Percentiles rank a stretch among this genome's conserved stretches.
These are phyloP conservation scores for Auxenochlorella pyrenoidosa DNA, from an alignment of 139 green algal genomes.

Conservation along the genomic window DNA sequence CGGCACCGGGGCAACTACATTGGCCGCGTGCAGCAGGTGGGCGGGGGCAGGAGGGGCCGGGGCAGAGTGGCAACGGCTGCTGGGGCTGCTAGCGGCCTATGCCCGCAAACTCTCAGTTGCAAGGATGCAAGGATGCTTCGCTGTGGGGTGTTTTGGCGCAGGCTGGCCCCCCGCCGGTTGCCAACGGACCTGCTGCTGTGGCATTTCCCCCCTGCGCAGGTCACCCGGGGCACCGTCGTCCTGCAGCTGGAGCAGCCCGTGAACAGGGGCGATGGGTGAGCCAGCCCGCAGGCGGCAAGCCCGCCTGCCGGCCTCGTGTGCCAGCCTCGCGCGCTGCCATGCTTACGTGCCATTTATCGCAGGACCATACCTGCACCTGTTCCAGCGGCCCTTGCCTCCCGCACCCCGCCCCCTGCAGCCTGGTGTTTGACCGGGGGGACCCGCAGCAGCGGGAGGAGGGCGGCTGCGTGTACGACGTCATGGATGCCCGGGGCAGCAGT, in stretches of 20 bases:
- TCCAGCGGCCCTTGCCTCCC: too few relatives aligned
- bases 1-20: slow-evolving; percentile 75
- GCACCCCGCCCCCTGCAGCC: slow-evolving; percentile 14
- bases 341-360: too few relatives aligned
- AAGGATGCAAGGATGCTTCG: background rate
- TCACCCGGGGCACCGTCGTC: slow-evolving; percentile 32
- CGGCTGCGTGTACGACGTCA: slow-evolving; percentile 51
- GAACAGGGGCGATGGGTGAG: slow-evolving; percentile 64
- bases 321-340: too few relatives aligned
- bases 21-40: slow-evolving; percentile 47
- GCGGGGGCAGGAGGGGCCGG: background rate
- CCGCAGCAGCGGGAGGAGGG: slow-evolving; percentile 74
- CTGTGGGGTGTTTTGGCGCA: too few relatives aligned
- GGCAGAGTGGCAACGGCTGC: background rate
- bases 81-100: background rate
- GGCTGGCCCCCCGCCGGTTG: too few relatives aligned
- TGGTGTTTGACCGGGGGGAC: slow-evolving; percentile 81
- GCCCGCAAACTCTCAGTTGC: background rate
- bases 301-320: too few relatives aligned
- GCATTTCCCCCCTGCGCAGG: background rate
- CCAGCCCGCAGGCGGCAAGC: background rate
- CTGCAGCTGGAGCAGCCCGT: slow-evolving; percentile 48
- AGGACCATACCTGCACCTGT: too few relatives aligned
- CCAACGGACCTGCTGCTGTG: background rate
- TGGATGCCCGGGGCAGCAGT: background rate